Evolutionary conservation across 1,139 yeast species (phyloP).

Genomic region (Hemisphaericaspora xylanilytica): DNA sequence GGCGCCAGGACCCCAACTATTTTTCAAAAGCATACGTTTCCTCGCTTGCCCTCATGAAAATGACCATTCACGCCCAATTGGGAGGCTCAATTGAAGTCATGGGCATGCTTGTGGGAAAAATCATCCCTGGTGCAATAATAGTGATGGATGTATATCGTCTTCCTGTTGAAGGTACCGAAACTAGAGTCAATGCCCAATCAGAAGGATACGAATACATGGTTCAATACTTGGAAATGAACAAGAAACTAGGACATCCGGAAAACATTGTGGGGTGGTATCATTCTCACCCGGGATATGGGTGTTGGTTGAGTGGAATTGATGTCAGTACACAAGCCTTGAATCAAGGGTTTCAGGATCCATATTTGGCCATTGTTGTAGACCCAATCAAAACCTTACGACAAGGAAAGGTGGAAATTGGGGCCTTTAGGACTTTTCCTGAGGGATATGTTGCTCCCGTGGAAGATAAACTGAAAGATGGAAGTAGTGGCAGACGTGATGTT

Average conservation of each 20-base stretch:
- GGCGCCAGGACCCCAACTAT: constrained; percentile 52
- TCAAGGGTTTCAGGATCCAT: constrained; percentile 88
- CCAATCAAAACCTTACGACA: constrained; percentile 68
- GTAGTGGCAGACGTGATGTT: constrained; percentile 3
- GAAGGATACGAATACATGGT: constrained; percentile 97
- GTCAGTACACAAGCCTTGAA: constrained; percentile 83
- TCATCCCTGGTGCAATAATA: constrained; percentile 55
- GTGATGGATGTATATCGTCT: constrained; percentile 82
- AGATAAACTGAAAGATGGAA: constrained; percentile 5
- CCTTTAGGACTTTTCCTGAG: constrained; percentile 77
- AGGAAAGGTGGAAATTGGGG: constrained; percentile 82
- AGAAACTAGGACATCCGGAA: constrained; percentile 49
- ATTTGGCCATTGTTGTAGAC: constrained; percentile 83
- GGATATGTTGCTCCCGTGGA: constrained; percentile 19
- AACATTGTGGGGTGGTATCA: constrained; percentile 94
- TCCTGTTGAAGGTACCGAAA: constrained; percentile 96
- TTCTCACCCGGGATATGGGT: constrained; percentile 96
- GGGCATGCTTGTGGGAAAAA: constrained; percentile 91
- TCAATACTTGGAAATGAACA: constrained; percentile 63
- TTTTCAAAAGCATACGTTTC: constrained; percentile 70
- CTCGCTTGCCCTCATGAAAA: constrained; percentile 71
- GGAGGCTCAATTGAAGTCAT: constrained; percentile 93
- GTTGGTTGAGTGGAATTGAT: constrained; percentile 90
- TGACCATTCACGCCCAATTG: constrained; percentile 76
- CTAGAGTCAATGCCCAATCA: constrained; percentile 89